Percentiles rank a stretch among this genome's conserved stretches.
phyloP scores from a whole-genome alignment of 2,329 filamentous ascomycete species.

The Coleophoma cylindrospora region DNA sequence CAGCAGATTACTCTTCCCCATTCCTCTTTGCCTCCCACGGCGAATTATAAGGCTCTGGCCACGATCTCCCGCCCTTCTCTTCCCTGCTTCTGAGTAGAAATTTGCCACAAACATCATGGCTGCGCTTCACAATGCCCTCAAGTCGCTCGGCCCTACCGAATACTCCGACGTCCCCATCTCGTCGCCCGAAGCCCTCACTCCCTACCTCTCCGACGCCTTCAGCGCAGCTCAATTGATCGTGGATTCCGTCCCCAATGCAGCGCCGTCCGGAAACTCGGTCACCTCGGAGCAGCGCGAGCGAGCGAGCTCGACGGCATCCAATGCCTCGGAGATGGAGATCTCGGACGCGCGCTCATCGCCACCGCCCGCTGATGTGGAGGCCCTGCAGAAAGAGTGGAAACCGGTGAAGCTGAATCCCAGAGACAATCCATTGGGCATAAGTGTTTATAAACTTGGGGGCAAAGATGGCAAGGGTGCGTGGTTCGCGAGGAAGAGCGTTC shows the following conservation, averaged over 20 bases:
- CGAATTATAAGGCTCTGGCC: too few relatives aligned
- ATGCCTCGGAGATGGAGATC: slow-evolving; percentile 44
- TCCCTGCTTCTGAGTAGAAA: too few relatives aligned
- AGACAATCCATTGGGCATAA: slow-evolving; percentile 72
- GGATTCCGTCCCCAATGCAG: slow-evolving; percentile 66
- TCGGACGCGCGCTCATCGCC: slow-evolving; percentile 40
- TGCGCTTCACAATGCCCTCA: slow-evolving; percentile 53
- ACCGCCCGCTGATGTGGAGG: slow-evolving; percentile 42
- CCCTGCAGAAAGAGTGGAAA: slow-evolving; percentile 78
- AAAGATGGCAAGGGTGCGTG: slow-evolving; percentile 82
- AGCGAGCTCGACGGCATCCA: slow-evolving; percentile 47
- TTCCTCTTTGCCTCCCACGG: too few relatives aligned
- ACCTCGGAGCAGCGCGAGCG: slow-evolving; percentile 47
- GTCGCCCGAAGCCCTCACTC: slow-evolving; percentile 40
- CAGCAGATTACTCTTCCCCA: too few relatives aligned
- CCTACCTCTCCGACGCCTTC: slow-evolving; percentile 57
- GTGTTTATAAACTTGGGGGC: slow-evolving; percentile 72
- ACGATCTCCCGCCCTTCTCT: too few relatives aligned
- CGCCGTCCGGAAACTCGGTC: slow-evolving; percentile 37
- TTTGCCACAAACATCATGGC: slow-evolving; percentile 35
- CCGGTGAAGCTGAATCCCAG: slow-evolving; percentile 66
- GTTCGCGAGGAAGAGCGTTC: slow-evolving; percentile 83
- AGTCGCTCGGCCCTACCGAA: slow-evolving; percentile 48
- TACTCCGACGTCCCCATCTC: slow-evolving; percentile 41
- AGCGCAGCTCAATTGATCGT: slow-evolving; percentile 63